phyloP scores from a whole-genome alignment of 306 rosid genomes.

The Carpinus viminea region DNA sequence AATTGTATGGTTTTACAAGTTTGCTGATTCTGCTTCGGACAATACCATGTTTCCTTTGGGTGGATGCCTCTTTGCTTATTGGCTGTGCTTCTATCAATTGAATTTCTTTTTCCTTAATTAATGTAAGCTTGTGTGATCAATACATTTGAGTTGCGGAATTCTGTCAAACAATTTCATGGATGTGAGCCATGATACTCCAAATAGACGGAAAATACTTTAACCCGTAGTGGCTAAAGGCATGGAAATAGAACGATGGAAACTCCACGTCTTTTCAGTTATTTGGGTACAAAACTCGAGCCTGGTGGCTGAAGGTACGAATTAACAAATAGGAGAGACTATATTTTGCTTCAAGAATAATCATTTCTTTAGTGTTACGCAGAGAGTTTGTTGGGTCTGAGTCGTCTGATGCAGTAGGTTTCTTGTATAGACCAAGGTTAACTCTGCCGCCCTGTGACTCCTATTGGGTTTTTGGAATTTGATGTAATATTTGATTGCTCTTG shows the following conservation, averaged over 20 bases:
- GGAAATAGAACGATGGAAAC: neutral
- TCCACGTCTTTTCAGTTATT: neutral
- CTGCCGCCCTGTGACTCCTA: no score
- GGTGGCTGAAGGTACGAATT: neutral
- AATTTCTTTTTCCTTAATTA: neutral
- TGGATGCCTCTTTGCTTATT: neutral
- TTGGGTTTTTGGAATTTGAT: neutral
- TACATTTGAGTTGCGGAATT: neutral
- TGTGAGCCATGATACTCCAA: neutral
- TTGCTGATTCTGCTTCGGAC: neutral
- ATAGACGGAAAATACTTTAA: neutral
- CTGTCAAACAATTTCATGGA: neutral
- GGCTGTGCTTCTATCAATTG: neutral
- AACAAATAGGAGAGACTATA: neutral
- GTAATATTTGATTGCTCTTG: neutral
- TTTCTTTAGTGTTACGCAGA: neutral
- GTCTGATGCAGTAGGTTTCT: neutral
- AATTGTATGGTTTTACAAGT: neutral
- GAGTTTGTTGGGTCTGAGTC: neutral
- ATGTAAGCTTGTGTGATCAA: neutral
- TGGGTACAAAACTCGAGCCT: neutral
- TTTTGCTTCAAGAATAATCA: neutral
- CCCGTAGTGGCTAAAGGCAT: neutral
- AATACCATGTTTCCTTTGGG: neutral
- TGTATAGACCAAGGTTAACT: neutral